Evolutionary conservation across 1,284 basidiomycete species (phyloP), one percentile per base, ranked within the genome.

Genomic region (Meripilus lineatus): DNA sequence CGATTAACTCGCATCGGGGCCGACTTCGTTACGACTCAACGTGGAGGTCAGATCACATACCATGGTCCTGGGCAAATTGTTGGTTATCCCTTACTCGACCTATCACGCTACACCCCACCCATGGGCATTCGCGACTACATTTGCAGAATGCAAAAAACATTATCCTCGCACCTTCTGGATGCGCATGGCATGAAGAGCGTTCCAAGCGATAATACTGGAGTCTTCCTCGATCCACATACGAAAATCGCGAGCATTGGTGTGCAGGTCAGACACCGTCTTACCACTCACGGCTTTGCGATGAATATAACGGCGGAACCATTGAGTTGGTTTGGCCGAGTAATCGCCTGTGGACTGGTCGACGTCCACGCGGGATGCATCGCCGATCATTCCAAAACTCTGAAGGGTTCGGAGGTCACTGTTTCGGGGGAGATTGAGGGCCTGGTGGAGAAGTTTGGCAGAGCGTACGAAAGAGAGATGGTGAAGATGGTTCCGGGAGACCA

Each of bases 1-100:
- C 79, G 89, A 38, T 71, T 96, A 22, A 77, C 71, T 7, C 68
- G 69, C 13, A 73, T 93, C 20, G 93, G 94, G 14, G 94, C 95
- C 0, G 91, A 95, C 58, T 95, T 95, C 60, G 76, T 88, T 32
- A 70, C 79, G 25, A 86, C 93, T 2, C 77, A 82, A 50, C 76
- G 96, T 47, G 95, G 95, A 8, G 95, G 95, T 1, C 85, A 97
- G 64, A 78, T 93, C 45, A 99, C 96, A 2, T 99, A 93, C 64
- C 96, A 99, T 63, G 96, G 96, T 0, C 95, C 95, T 0, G 96
- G 96, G 2, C 96, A 99, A 66, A 73, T 99, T 50, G 89, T 97
- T 11, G 96, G 93, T 25, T 99, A 99, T 60, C 92, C 93, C 1
- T 76, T 98, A 40, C 71, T 98, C 35, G 93, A 99, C 66, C 74